Base-by-base conservation (phyloP, 1,284 basidiomycete species). In the Boletus sp. region DNA sequence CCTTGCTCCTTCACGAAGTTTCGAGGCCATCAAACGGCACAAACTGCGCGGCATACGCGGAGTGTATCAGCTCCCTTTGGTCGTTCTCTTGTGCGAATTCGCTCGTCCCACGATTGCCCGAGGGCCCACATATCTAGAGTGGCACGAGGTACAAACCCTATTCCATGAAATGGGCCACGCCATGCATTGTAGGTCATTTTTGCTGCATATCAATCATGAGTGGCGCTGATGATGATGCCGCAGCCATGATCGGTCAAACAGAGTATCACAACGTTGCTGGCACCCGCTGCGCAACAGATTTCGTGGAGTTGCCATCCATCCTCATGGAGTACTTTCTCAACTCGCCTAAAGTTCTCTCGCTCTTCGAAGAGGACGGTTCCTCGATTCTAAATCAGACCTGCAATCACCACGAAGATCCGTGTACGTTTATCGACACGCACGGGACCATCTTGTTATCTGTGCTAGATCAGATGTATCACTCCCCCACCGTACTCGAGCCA, bases 151-250 rank as follows among this genome's bases (percentile, higher is more conserved):
- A 8, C 78, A 91, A 65, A 99, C 95, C 2, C 72, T 99, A 17
- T 97, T 96, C 70, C 95, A 99, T 62, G 95, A 99, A 70, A 98
- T 99, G 94, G 95, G 95, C 0, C 95, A 99, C 68, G 95, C 96
- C 2, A 93, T 99, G 79, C 95, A 99, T 65, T 99, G 94, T 94
- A 61, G 77, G 92, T 76, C 34, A 47, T 33, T 35, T 50, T 34
- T n/a, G 23, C 43, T 29, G 14, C 30, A 44, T 13, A 42, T 43
- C 12, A 17, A 38, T 44, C 8, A 32, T n/a, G 12, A 10, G 36
- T n/a, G 39, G 47, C n/a, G 47, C 46, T 64, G 38, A 64, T 50
- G 37, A 54, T 39, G 34, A 45, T 26, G 33, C 20, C 4, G 13
- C 36, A 96, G 94, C 95, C 1, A 99, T 99, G 96, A 88, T 99